Conservation (phyloP, 2,329 filamentous ascomycete genomes). For the Ophiostoma montium region DNA sequence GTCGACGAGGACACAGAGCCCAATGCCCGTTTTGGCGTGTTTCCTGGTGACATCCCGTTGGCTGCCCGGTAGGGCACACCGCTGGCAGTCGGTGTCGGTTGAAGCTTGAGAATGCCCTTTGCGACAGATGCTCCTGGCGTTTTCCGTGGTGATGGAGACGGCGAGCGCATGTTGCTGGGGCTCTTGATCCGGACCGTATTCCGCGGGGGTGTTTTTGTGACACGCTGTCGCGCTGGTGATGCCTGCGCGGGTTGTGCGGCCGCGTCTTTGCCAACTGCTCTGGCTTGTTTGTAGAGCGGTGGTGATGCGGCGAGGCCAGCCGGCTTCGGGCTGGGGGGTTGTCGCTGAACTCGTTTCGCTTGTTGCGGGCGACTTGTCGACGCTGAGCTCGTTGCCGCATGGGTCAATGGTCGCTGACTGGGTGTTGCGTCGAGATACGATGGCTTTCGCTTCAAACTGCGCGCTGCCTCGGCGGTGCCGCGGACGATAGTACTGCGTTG, state of each 20-base stretch:
- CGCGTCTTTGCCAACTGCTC: neutral
- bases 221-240: constrained; percentile 2
- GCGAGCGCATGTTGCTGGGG: neutral
- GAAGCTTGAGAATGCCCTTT: neutral
- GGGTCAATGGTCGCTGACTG: neutral
- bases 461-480: neutral
- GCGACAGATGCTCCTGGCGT: neutral
- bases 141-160: constrained; percentile 5
- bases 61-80: constrained; percentile 6
- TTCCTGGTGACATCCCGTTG: neutral
- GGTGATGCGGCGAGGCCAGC: neutral
- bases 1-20: too few species aligned
- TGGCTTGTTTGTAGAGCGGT: constrained; percentile 1
- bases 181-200: neutral
- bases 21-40: neutral
- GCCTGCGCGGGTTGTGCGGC: neutral
- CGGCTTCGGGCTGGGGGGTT: neutral
- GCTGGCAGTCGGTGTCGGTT: neutral
- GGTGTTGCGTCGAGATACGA: neutral
- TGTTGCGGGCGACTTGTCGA: neutral
- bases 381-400: neutral
- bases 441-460: constrained; percentile 11
- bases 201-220: constrained; percentile 6
- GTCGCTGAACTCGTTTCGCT: neutral
- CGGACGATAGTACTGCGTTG: neutral